These are phyloP conservation scores for Plasmodiophora brassicae DNA, from an alignment of 208 protist species.

Conservation along the genomic window DNA sequence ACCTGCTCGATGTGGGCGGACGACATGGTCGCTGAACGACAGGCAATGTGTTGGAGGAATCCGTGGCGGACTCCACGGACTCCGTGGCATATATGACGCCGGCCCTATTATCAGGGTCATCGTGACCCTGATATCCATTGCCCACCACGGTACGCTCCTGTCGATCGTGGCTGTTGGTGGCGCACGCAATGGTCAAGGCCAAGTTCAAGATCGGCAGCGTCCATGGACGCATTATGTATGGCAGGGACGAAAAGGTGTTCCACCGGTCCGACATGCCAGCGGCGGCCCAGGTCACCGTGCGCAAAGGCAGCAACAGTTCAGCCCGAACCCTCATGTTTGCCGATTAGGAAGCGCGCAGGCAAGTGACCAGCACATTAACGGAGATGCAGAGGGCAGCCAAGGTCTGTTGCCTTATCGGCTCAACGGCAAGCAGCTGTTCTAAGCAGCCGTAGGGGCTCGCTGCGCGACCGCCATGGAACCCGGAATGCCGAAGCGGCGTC, in stretches of 20 bases:
- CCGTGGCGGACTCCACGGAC: no score
- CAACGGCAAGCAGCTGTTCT: background rate
- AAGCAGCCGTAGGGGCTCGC: background rate
- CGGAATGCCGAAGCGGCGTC: background rate
- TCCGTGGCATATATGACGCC: no score
- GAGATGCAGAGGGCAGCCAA: background rate
- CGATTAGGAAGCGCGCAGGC: background rate
- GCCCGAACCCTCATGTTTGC: background rate
- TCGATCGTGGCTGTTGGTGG: no score
- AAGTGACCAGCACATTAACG: background rate
- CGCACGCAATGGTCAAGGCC: background rate
- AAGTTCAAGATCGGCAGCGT: background rate
- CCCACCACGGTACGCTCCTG: no score
- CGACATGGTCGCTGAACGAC: no score
- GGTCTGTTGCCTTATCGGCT: background rate
- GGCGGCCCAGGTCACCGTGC: background rate
- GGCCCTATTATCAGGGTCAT: no score
- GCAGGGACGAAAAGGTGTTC: background rate
- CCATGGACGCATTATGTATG: background rate
- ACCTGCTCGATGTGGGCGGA: conserved; percentile 28
- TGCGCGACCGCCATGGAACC: background rate
- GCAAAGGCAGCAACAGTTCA: background rate
- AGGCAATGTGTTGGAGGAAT: no score
- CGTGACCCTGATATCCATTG: no score
- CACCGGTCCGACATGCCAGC: background rate